These are phyloP conservation scores for Rhodomyrtus tomentosa DNA, from an alignment of 345 rosid species.

Conservation along the genomic window DNA sequence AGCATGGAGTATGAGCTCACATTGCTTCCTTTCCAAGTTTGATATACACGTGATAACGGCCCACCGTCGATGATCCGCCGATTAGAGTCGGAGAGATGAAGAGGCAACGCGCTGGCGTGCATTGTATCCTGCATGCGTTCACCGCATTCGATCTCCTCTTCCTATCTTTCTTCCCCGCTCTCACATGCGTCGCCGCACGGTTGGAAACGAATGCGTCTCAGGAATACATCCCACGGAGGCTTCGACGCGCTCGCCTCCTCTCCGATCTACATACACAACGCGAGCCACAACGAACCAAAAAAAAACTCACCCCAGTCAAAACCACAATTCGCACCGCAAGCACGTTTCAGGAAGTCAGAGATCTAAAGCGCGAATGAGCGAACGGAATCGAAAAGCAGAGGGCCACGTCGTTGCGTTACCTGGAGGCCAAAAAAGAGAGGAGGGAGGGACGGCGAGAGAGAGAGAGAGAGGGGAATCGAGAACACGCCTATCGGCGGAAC, in stretches of 20 bases:
- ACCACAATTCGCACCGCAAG: background rate
- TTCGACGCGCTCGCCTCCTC: background rate
- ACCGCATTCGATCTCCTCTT: conserved; percentile 2
- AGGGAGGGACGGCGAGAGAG: background rate
- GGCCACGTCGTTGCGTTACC: background rate
- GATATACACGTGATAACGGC: conserved; percentile 33
- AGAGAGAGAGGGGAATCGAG: background rate
- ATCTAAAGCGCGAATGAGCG: background rate
- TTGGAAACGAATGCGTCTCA: background rate
- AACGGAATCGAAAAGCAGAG: background rate
- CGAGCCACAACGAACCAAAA: background rate
- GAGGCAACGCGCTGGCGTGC: conserved; percentile 16
- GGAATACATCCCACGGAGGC: background rate
- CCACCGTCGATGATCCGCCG: conserved; percentile 15
- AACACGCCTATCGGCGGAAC: background rate
- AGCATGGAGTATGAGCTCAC: conserved; percentile 7
- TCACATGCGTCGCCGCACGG: background rate
- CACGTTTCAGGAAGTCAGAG: background rate
- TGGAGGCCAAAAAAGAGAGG: background rate
- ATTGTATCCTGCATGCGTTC: background rate
- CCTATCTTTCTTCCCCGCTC: background rate
- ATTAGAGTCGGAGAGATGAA: conserved; percentile 29
- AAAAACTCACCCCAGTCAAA: background rate
- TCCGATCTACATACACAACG: background rate
- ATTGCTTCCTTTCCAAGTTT: conserved; percentile 66